These are phyloP conservation scores for Sporothrix globosa DNA, from an alignment of 2,329 filamentous ascomycete genomes.

Conservation along the genomic window DNA sequence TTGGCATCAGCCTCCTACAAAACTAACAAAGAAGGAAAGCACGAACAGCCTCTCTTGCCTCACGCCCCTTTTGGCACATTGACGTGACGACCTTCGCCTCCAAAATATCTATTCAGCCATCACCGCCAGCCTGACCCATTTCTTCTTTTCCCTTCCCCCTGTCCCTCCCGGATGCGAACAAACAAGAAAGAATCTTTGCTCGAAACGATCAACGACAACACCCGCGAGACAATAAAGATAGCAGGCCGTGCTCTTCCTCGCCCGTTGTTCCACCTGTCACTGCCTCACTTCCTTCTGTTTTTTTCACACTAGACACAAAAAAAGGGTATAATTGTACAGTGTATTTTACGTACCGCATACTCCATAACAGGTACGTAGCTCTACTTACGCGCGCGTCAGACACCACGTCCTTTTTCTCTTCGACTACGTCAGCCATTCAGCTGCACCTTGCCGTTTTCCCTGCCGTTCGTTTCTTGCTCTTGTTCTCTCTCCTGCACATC, in stretches of 20 bases:
- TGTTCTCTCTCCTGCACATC: background rate
- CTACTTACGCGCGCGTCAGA: constrained; percentile 3
- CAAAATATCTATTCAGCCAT: constrained; percentile 8
- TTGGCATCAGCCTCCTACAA: background rate
- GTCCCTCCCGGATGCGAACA: background rate
- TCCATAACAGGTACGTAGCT: background rate
- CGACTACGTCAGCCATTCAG: constrained; percentile 20
- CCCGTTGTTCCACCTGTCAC: background rate
- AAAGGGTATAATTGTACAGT: background rate
- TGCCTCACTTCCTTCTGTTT: background rate
- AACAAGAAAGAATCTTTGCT: background rate
- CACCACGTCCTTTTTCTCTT: constrained; percentile 11
- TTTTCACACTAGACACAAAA: background rate
- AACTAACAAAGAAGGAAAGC: constrained; percentile 23
- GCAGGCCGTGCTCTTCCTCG: background rate
- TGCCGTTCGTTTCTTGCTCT: background rate
- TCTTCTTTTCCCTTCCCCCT: background rate
- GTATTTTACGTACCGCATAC: too few species aligned
- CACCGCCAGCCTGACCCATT: background rate
- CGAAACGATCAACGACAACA: background rate
- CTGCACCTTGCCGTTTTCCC: background rate
- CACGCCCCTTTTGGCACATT: too few species aligned
- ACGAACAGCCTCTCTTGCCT: background rate
- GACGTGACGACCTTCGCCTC: background rate
- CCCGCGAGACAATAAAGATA: background rate